Conservation (phyloP, 148 eudicot species). For the Rhododendron mucronatum region DNA sequence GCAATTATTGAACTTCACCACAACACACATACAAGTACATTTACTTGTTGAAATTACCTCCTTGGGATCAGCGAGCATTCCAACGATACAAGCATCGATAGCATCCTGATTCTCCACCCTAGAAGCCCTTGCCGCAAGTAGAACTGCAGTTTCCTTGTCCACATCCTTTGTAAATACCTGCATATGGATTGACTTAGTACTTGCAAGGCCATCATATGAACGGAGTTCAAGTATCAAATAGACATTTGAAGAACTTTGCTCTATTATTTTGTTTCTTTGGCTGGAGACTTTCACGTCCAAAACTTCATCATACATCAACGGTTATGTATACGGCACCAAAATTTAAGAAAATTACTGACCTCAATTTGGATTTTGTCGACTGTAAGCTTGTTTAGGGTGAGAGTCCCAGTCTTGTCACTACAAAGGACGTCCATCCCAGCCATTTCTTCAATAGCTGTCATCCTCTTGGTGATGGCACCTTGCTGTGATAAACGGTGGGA, state of each 20-base stretch:
- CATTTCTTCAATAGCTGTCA: conserved; percentile 93
- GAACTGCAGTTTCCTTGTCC: conserved; percentile 45
- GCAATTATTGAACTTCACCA: not conserved
- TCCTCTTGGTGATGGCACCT: conserved; percentile 86
- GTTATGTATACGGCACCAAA: not conserved
- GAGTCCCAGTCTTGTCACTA: conserved; percentile 89
- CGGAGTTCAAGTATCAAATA: not conserved
- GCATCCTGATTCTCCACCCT: conserved; percentile 92
- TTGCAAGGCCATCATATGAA: not conserved
- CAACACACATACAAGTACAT: not conserved
- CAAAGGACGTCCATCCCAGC: conserved; percentile 95
- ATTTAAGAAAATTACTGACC: conserved; percentile 30
- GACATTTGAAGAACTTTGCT: not conserved
- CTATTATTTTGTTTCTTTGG: not conserved
- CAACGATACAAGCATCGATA: conserved; percentile 84
- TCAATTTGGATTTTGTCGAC: conserved; percentile 63
- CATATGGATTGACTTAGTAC: not conserved
- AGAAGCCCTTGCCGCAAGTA: conserved; percentile 80
- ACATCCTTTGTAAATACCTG: conserved; percentile 45
- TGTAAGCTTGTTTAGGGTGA: conserved; percentile 75
- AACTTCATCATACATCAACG: not conserved
- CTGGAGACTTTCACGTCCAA: not conserved
- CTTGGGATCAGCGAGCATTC: conserved; percentile 80
- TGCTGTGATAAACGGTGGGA: conserved; percentile 76
- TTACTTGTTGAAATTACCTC: conserved; percentile 37